Conservation (phyloP, 176 grass and related monocot genomes). For the Stipa capillata region DNA sequence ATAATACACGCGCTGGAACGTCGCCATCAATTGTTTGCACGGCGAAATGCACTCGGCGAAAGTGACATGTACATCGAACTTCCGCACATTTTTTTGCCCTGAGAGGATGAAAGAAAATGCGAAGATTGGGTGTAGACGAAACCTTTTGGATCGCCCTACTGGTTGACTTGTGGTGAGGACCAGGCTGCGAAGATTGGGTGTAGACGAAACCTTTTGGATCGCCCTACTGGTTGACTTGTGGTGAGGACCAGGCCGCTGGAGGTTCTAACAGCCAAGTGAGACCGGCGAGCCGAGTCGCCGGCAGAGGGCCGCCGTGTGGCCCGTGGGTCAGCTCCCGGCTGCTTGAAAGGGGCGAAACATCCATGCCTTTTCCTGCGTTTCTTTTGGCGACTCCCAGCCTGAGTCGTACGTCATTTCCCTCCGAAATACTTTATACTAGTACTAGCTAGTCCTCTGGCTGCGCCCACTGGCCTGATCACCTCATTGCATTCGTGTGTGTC, state of each 20-base stretch:
- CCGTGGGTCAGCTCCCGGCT: slow-evolving; percentile 1
- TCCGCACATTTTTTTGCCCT: neutral
- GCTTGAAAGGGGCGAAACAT: no score
- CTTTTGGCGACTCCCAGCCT: neutral
- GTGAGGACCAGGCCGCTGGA: neutral
- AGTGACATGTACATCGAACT: neutral
- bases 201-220: neutral
- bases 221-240: neutral
- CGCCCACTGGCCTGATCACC: neutral
- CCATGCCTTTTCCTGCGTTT: neutral
- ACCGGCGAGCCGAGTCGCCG: neutral
- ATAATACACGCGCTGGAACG: neutral
- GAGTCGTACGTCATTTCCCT: neutral
- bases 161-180: neutral
- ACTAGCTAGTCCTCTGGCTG: neutral
- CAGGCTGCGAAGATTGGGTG: neutral
- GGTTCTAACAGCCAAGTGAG: slow-evolving; percentile 17
- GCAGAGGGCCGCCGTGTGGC: neutral
- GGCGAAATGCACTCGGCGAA: neutral
- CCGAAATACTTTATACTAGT: no score
- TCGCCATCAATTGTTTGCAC: neutral
- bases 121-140: neutral
- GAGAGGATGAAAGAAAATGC: neutral
- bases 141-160: neutral
- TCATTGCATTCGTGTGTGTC: neutral